Evolutionary conservation across 371 early-diverging fungal species (phyloP).

Genomic region (Parasitella parasitica): DNA sequence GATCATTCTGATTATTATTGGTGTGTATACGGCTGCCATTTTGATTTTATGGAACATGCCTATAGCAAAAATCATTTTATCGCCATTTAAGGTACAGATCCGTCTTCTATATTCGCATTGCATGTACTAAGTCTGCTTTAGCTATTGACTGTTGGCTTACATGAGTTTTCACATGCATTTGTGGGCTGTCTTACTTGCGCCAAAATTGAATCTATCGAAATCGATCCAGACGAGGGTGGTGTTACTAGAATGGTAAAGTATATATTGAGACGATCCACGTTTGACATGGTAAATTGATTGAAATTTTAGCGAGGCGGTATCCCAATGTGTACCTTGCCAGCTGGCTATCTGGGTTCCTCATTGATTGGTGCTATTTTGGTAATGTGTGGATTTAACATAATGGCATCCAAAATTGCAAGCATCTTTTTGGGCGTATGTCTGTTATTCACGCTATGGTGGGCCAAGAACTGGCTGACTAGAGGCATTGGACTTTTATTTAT

Average conservation of each 20-base stretch:
- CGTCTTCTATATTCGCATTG: neutral
- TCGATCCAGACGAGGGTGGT: conserved; percentile 95
- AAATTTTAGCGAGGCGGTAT: conserved; percentile 67
- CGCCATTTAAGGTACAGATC: conserved; percentile 81
- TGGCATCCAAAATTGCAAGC: conserved; percentile 83
- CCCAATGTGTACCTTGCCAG: conserved; percentile 75
- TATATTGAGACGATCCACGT: neutral
- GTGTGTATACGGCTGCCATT: conserved; percentile 69
- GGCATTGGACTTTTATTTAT: conserved; percentile 81
- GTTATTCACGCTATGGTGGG: conserved; percentile 79
- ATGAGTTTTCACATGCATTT: conserved; percentile 83
- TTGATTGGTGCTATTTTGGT: conserved; percentile 87
- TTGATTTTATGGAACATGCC: conserved; percentile 88
- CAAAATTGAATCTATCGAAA: conserved; percentile 84
- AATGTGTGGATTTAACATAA: conserved; percentile 85
- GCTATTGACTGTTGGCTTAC: conserved; percentile 80
- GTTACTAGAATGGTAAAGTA: conserved; percentile 71
- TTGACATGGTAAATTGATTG: neutral
- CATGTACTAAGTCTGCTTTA: conserved; percentile 1
- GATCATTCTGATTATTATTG: conserved; percentile 68
- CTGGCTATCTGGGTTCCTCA: conserved; percentile 78
- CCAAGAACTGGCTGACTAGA: conserved; percentile 86
- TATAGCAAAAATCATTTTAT: conserved; percentile 74
- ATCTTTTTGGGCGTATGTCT: conserved; percentile 78
- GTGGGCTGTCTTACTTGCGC: conserved; percentile 87